Evolutionary conservation across 1,284 basidiomycete genomes (phyloP).

Genomic region (Trichosporon sp.): DNA sequence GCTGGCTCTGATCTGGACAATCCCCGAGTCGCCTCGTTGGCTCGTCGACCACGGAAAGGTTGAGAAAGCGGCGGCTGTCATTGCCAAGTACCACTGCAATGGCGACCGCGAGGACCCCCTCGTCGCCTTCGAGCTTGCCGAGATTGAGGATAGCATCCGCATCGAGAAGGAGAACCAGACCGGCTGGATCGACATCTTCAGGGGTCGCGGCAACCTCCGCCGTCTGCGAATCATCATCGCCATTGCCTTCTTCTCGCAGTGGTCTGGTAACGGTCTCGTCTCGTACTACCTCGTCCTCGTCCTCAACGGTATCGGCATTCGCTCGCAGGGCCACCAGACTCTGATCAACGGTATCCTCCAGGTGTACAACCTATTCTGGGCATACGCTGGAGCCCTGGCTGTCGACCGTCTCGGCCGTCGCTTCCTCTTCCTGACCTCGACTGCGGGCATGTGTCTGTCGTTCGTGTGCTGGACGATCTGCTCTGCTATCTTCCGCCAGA

Average conservation of each 20-base stretch:
- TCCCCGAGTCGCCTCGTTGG: conserved; percentile 40
- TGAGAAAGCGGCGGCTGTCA: conserved; percentile 66
- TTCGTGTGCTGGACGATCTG: conserved; percentile 67
- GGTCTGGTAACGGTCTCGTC: conserved; percentile 40
- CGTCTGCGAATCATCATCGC: conserved; percentile 45
- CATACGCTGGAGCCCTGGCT: conserved; percentile 40
- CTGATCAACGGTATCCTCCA: conserved; percentile 62
- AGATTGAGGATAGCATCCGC: conserved; percentile 51
- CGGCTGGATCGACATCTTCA: conserved; percentile 57
- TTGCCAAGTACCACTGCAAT: conserved; percentile 76
- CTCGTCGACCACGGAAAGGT: conserved; percentile 35
- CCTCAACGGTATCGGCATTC: conserved; percentile 71
- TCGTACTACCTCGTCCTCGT: conserved; percentile 69
- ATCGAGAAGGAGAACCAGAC: conserved; percentile 30
- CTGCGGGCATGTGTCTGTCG: conserved; percentile 61
- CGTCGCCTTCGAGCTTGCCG: conserved; percentile 49
- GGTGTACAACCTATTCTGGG: conserved; percentile 33
- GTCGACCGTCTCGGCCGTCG: conserved; percentile 51
- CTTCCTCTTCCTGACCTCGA: conserved; percentile 35
- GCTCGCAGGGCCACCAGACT: conserved; percentile 63
- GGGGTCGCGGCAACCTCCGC: conserved; percentile 32
- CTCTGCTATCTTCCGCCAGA: conserved; percentile 62
- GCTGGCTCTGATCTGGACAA: conserved; percentile 30
- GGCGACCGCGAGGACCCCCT: conserved; percentile 45
- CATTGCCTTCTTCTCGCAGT: conserved; percentile 49